A percentile compares a stretch with the other conserved stretches of the same genome.
phyloP scores from a whole-genome alignment of 306 rosid species.

The Quercus aquifolioides region DNA sequence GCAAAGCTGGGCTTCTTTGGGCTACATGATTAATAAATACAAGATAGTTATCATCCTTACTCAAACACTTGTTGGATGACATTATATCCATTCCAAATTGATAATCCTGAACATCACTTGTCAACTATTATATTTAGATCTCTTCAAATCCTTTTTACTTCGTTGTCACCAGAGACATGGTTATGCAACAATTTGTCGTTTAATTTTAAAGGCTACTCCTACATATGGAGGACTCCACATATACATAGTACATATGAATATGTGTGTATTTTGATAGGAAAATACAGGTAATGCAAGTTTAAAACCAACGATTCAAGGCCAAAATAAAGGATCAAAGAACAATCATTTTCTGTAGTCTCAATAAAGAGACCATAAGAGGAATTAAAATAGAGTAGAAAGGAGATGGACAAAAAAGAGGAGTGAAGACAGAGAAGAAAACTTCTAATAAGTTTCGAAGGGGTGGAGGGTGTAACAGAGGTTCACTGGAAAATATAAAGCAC shows the following conservation, averaged over 20 bases:
- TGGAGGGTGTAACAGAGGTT: background rate
- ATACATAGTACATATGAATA: background rate
- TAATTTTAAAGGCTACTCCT: background rate
- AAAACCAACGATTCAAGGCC: background rate
- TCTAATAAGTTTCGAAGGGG: background rate
- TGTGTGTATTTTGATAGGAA: background rate
- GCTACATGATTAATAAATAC: no score
- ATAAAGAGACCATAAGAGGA: background rate
- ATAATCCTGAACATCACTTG: slow-evolving; percentile 2
- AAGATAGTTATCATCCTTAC: no score
- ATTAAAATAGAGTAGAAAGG: background rate
- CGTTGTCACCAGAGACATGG: background rate
- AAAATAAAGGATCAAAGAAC: background rate
- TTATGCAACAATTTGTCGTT: background rate
- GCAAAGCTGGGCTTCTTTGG: no score
- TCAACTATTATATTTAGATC: background rate
- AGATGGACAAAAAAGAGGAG: background rate
- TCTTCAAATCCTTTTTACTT: background rate
- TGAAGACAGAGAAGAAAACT: background rate
- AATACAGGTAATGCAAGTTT: background rate
- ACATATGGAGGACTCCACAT: no score
- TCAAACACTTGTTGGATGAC: background rate
- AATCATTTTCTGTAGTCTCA: background rate
- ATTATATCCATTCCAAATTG: background rate
- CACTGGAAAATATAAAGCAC: background rate